Conservation (phyloP, 78 protist genomes). For the Dictyostelium citrinum region DNA sequence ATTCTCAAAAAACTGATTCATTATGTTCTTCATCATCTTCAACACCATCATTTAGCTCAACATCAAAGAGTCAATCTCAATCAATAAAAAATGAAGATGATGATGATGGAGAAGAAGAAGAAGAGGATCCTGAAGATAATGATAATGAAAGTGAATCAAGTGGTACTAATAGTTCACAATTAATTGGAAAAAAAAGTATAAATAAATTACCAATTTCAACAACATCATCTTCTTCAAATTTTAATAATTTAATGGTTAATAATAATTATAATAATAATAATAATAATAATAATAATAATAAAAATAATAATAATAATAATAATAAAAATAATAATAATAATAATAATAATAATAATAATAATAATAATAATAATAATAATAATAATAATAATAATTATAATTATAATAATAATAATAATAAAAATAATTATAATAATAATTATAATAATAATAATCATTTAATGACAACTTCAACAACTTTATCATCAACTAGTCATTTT, state of each 20-base stretch:
- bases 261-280: not conserved
- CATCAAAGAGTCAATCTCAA: not conserved
- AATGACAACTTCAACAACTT: not conserved
- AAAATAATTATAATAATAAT: not conserved
- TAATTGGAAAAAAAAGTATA: not conserved
- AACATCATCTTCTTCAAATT: not conserved
- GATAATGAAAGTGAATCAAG: conserved; percentile 14
- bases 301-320: not conserved
- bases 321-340: not conserved
- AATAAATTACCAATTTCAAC: not conserved
- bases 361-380: not conserved
- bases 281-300: not conserved
- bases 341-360: not conserved
- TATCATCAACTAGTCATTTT: not conserved
- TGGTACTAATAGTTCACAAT: not conserved
- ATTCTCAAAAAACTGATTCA: not conserved
- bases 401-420: not conserved
- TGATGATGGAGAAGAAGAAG: not conserved
- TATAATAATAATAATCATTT: not conserved
- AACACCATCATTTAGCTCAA: not conserved
- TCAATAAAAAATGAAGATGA: not conserved
- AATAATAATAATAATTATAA: not conserved
- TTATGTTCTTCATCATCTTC: not conserved
- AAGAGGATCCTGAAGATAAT: not conserved
- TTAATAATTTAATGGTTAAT: not conserved